Base-by-base conservation (phyloP, 2,329 filamentous ascomycete genomes). In the Dactylellina drechsleri region DNA sequence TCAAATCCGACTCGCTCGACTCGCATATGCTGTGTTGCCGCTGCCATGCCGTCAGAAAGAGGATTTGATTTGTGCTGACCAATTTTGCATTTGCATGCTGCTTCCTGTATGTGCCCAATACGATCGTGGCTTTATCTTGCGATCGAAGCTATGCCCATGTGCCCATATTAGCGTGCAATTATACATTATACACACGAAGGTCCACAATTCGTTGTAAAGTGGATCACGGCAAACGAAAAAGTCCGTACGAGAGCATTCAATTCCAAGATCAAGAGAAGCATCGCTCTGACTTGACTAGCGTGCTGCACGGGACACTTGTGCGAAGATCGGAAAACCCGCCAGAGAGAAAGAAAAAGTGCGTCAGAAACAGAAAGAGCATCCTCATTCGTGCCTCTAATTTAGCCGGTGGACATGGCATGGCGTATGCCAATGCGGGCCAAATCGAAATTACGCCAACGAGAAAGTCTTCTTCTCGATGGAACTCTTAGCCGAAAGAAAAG, bases 351-450 rank as follows among this genome's bases (percentile, higher is more conserved):
- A 36, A 36, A 36, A 36, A 10, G 58, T 54, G 61, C 58, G 47
- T 73, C 68, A 64, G 26, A 16, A 23, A 53, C 43, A 47, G 16
- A n/a, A 5, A 20, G 28, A 31, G 50, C 58, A 26, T 66, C 43
- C 40, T 66, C 40, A 66, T 58, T 61, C 62, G 41, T 61, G 23
- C 47, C 16, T 52, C 16, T 31, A 47, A 28, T 67, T 67, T 67
- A 74, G 49, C 70, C 64, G 64, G 71, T 64, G 67, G 59, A 64
- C 71, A 75, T 75, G 71, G 65, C 71, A 75, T 75, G 71, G 65
- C 71, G 71, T 75, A 62, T 75, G 71, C 71, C 71, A 75, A 75
- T 68, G 54, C 58, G 36, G 64, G 64, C 52, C 36, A 31, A 68
- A 62, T 67, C 57, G 40, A 68, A 67, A 68, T 75, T 75, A 75